These are phyloP conservation scores for Diaporthe sp. DNA, from an alignment of 2,329 filamentous ascomycete species.

Conservation along the genomic window DNA sequence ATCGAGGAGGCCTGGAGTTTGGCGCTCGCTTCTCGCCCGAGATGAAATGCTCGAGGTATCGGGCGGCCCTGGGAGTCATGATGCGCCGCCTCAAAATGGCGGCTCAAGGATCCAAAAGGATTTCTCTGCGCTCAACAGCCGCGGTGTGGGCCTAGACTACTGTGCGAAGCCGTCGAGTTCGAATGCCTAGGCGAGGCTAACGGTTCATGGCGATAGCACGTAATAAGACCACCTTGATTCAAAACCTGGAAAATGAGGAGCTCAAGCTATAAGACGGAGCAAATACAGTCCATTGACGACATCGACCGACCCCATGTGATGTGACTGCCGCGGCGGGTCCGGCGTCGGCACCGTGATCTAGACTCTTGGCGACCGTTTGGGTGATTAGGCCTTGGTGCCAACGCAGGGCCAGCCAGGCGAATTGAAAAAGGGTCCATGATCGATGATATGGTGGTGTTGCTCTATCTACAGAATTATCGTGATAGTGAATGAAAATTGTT, in stretches of 20 bases:
- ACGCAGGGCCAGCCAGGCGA: too few species aligned
- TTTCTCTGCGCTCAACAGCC: neutral
- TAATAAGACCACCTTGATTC: too few species aligned
- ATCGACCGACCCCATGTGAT: neutral
- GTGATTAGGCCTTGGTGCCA: neutral
- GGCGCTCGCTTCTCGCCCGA: conserved; percentile 41
- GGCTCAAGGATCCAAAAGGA: neutral
- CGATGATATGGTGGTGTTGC: neutral
- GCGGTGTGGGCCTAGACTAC: neutral
- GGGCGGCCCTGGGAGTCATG: conserved; percentile 26
- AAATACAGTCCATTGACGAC: conserved; percentile 1
- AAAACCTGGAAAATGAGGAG: neutral
- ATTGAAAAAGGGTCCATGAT: neutral
- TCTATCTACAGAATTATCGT: neutral
- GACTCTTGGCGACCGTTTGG: neutral
- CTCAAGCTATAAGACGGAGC: neutral
- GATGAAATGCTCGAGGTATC: conserved; percentile 40
- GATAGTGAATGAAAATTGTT: neutral
- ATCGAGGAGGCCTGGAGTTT: conserved; percentile 44
- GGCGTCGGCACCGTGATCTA: neutral
- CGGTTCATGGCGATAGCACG: neutral
- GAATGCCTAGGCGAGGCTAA: neutral
- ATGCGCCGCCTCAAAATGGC: neutral
- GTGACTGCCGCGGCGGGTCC: neutral
- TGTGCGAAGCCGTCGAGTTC: too few species aligned